Percentiles rank a stretch among this genome's conserved stretches.
phyloP scores from a whole-genome alignment of 371 early-diverging fungal genomes.

The Circinella umbellata region DNA sequence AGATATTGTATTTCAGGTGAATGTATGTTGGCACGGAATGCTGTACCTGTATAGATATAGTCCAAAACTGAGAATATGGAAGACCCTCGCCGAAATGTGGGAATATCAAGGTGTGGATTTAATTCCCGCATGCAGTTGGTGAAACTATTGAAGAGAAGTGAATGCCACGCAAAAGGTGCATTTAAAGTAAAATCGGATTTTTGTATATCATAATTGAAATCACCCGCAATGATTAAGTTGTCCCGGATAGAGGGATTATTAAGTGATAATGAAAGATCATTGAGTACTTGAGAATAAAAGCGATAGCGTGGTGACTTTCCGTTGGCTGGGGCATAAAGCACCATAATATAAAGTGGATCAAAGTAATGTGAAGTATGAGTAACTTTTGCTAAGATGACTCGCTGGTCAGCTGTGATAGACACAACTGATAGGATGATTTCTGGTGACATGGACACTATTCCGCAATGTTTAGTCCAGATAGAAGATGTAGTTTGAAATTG shows the following conservation, averaged over 20 bases:
- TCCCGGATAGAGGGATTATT: neutral
- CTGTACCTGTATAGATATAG: too few species aligned
- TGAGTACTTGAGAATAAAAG: neutral
- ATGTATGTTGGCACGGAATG: too few species aligned
- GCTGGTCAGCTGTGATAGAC: neutral
- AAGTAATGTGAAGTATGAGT: neutral
- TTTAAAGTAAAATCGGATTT: neutral
- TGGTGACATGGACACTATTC: neutral
- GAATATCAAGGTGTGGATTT: too few species aligned
- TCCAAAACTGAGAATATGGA: too few species aligned
- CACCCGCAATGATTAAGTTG: conserved; percentile 6
- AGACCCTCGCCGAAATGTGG: too few species aligned
- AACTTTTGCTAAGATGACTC: neutral
- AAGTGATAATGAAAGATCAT: neutral
- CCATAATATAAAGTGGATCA: conserved; percentile 4
- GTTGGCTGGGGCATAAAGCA: conserved; percentile 10
- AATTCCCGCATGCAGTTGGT: neutral
- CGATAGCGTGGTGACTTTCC: neutral
- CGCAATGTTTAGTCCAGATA: conserved; percentile 11
- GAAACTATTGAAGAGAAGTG: neutral
- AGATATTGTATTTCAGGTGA: too few species aligned
- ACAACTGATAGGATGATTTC: neutral
- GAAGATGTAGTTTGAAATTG: neutral
- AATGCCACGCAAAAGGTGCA: neutral
- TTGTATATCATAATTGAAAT: conserved; percentile 12